Evolutionary conservation across 495 filamentous ascomycete species (phyloP).

Genomic region (Aspergillus campestris): DNA sequence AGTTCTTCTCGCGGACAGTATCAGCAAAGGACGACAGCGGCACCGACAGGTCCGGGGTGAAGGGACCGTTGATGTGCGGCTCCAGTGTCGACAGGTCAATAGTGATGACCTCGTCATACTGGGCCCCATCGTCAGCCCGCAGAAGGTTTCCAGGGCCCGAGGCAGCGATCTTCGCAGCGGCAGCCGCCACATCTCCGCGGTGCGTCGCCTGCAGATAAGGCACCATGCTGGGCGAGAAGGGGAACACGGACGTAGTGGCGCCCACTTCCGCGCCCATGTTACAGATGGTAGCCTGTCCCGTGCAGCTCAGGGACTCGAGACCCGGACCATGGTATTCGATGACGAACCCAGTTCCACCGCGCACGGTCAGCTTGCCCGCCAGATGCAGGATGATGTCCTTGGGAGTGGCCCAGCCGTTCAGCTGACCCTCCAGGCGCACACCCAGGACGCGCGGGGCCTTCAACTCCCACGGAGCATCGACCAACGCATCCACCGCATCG

Average conservation of each 20-base stretch:
- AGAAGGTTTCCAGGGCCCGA: slow-evolving; percentile 30
- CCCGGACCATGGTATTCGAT: slow-evolving; percentile 91
- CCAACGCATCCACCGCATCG: slow-evolving; percentile 93
- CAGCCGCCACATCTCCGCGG: slow-evolving; percentile 59
- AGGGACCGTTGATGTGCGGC: slow-evolving; percentile 95
- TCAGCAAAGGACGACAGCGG: slow-evolving; percentile 82
- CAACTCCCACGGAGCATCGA: slow-evolving; percentile 93
- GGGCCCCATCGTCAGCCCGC: slow-evolving; percentile 64
- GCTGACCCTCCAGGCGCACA: slow-evolving; percentile 72
- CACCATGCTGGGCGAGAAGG: slow-evolving; percentile 60
- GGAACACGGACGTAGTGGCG: slow-evolving; percentile 93
- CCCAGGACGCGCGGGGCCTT: slow-evolving; percentile 88
- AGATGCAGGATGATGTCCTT: slow-evolving; percentile 93
- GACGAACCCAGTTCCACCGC: slow-evolving; percentile 89
- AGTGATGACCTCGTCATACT: slow-evolving; percentile 87
- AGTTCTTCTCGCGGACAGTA: slow-evolving; percentile 71
- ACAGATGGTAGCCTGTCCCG: slow-evolving; percentile 85
- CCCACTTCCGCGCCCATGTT: slow-evolving; percentile 96
- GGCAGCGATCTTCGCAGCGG: slow-evolving; percentile 39
- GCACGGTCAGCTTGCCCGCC: slow-evolving; percentile 83
- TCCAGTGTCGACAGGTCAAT: slow-evolving; percentile 87
- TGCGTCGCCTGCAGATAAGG: slow-evolving; percentile 80
- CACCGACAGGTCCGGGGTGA: slow-evolving; percentile 90
- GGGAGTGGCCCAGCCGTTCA: slow-evolving; percentile 84
- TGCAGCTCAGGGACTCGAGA: slow-evolving; percentile 79